Percentiles rank a stretch among this genome's conserved stretches.
Evolutionary conservation across 768 basidiomycete genomes (phyloP).

Genomic region (Cyclocybe aegerita): DNA sequence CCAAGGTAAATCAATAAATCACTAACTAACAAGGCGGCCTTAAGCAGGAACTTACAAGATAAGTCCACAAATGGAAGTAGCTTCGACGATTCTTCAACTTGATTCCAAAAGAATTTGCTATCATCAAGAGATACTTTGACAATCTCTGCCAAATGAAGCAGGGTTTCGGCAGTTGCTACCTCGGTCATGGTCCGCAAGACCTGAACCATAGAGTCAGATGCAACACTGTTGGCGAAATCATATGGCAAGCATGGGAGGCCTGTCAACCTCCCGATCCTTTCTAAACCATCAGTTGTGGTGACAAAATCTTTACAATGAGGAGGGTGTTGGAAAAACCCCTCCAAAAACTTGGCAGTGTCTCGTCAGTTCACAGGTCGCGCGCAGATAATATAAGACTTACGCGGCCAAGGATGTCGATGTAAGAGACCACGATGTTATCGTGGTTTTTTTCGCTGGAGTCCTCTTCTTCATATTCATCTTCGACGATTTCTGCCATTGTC

Average conservation of each 20-base stretch:
- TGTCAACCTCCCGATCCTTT: constrained; percentile 73
- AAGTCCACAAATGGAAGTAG: constrained; percentile 64
- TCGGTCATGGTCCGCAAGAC: constrained; percentile 90
- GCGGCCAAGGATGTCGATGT: constrained; percentile 76
- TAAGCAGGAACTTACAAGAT: constrained; percentile 31
- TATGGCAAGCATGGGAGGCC: constrained; percentile 86
- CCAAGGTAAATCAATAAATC: constrained; percentile 4
- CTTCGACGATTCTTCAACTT: constrained; percentile 53
- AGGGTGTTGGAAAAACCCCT: constrained; percentile 91
- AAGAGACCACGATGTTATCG: constrained; percentile 75
- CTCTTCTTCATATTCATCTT: constrained; percentile 23
- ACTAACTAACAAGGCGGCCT: not conserved
- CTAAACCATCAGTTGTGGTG: constrained; percentile 66
- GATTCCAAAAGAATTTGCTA: constrained; percentile 72
- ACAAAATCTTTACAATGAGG: constrained; percentile 92
- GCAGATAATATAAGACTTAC: constrained; percentile 38
- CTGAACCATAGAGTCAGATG: constrained; percentile 85
- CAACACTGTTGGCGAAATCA: constrained; percentile 81
- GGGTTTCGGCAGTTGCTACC: constrained; percentile 74
- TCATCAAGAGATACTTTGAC: constrained; percentile 69
- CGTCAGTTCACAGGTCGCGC: not conserved
- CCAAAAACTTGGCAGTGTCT: constrained; percentile 67
- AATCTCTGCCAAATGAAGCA: constrained; percentile 66
- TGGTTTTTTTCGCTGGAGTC: constrained; percentile 46
- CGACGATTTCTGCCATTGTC: constrained; percentile 14